Evolutionary conservation across 176 grass and related monocot species (phyloP).

Genomic region (bread wheat (Triticum aestivum)): IWGSC_CS_RefSeq_v2.1 NC_057812.1:51212162-51212661

Average conservation of each 20-base stretch:
- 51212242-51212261: constrained; percentile 35
- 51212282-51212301: not conserved
- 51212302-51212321: no score
- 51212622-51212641: constrained; percentile 30
- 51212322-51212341: not conserved
- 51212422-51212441: not conserved
- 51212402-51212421: not conserved
- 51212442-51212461: not conserved
- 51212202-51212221: not conserved
- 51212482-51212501: not conserved
- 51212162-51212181: not conserved
- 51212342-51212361: not conserved
- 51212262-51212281: not conserved
- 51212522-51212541: no score
- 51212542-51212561: not conserved
- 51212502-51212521: not conserved
- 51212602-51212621: not conserved
- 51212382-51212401: not conserved
- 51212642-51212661: constrained; percentile 52
- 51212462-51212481: not conserved
- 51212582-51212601: constrained; percentile 21
- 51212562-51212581: not conserved
- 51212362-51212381: not conserved
- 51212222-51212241: not conserved
- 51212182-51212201: not conserved